Evolutionary conservation across 805 yeast genomes (phyloP).

Genomic region (Spathaspora sp.): DNA sequence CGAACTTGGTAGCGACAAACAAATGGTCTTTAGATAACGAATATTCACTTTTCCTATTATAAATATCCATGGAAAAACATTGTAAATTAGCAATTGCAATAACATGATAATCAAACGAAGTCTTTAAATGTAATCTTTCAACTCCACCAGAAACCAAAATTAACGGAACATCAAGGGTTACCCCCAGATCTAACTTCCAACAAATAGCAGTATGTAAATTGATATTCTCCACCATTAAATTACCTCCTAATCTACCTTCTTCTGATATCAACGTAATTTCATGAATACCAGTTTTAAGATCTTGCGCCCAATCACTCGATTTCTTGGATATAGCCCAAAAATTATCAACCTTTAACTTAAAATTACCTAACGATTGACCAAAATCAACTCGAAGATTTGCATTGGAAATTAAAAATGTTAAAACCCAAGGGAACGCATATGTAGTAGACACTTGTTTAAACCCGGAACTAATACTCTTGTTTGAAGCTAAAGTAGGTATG

Average conservation of each 20-base stretch:
- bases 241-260: slow-evolving; percentile 80
- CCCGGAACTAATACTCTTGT: slow-evolving; percentile 40
- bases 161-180: slow-evolving; percentile 56
- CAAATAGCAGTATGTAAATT: slow-evolving; percentile 61
- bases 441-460: slow-evolving; percentile 59
- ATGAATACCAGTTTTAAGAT: slow-evolving; percentile 58
- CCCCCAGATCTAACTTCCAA: slow-evolving; percentile 54
- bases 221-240: slow-evolving; percentile 45
- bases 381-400: slow-evolving; percentile 61
- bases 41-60: slow-evolving; percentile 60
- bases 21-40: slow-evolving; percentile 57
- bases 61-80: slow-evolving; percentile 50
- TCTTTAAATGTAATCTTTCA: slow-evolving; percentile 51
- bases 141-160: slow-evolving; percentile 60
- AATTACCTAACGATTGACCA: slow-evolving; percentile 78
- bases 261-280: slow-evolving; percentile 48
- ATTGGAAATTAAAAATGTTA: slow-evolving; percentile 53
- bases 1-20: slow-evolving; percentile 47
- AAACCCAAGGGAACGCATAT: slow-evolving; percentile 70
- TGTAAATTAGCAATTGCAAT: slow-evolving; percentile 62
- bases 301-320: slow-evolving; percentile 66
- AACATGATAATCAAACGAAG: slow-evolving; percentile 81
- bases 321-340: slow-evolving; percentile 71
- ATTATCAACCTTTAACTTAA: slow-evolving; percentile 51
- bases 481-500: slow-evolving; percentile 16